Evolutionary conservation across 345 rosid species (phyloP), one percentile per base, ranked within the genome.

Genomic region (Rhizophora apiculata): DNA sequence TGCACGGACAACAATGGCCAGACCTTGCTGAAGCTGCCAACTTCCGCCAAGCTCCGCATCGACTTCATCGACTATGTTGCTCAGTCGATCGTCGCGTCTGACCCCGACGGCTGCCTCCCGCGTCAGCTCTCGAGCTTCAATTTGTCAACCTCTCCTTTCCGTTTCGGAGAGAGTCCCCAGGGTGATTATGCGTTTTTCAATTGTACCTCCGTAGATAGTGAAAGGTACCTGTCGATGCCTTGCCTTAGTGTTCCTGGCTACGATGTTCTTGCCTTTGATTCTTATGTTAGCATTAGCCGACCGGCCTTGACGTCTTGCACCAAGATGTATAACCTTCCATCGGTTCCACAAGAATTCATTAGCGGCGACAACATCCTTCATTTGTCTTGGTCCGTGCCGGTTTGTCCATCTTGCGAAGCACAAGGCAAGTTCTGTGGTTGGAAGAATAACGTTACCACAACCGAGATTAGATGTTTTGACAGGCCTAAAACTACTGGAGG

Each of bases 21-120:
- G 19, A 73, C 78, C 26, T 39, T 78, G 26, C 55, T 78, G 0
- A 51, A 62, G 37, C 69, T 78, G 6, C 82, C 82, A 46, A 24
- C 20, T 55, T 61, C 72, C 6, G 66, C 52, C 24, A 70, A 52
- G 49, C 60, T 78, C 22, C 43, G 31, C 27, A 54, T 78, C 61
- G 18, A 39, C 20, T 24, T 21, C 20, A 78, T 78, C 26, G 63
- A 78, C 30, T 74, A 78, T 48, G 29, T 1, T 22, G 11, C 54
- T 7, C 74, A 70, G 60, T 2, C 21, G 43, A 19, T 78, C 16
- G 20, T 15, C 0, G 27, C 60, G 19, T 34, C 57, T 26, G 75
- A 78, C 22, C 75, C 78, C 8, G 54, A 62, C 32, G 36, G 30
- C 8, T 78, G 82, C 52, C 53, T 67, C 16, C 37, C 62, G 6